Evolutionary conservation across 768 basidiomycete species (phyloP).

Genomic region (Lactarius tabidus): DNA sequence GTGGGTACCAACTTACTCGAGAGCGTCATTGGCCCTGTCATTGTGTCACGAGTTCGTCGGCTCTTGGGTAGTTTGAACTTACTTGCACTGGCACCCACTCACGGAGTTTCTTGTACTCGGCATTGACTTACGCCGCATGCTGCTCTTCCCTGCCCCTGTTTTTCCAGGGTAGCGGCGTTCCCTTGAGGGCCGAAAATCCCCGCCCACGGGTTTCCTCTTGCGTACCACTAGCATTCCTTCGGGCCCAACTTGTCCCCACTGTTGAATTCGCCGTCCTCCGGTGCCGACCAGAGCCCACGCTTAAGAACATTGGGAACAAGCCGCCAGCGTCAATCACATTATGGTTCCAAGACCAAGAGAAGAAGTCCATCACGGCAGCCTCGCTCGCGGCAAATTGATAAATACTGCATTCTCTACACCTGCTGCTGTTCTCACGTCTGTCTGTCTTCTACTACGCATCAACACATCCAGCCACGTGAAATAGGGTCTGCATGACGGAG

Average conservation of each 20-base stretch:
- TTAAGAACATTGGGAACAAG: conserved; percentile 1
- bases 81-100: not conserved
- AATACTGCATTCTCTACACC: conserved; percentile 12
- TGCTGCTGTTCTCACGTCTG: conserved; percentile 14
- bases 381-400: conserved; percentile 12
- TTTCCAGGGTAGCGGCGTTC: conserved; percentile 22
- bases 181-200: conserved; percentile 8
- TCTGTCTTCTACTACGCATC: not conserved
- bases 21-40: conserved; percentile 7
- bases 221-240: conserved; percentile 3
- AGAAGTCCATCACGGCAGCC: conserved; percentile 13
- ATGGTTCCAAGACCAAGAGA: conserved; percentile 4
- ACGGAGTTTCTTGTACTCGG: not conserved
- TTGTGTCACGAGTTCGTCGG: not conserved
- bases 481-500: not conserved
- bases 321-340: conserved; percentile 19
- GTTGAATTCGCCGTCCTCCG: conserved; percentile 14
- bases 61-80: not conserved
- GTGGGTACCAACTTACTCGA: conserved; percentile 4
- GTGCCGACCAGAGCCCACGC: conserved; percentile 1
- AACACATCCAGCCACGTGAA: not conserved
- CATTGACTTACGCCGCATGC: not conserved
- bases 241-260: not conserved
- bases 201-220: not conserved
- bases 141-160: not conserved